Evolutionary conservation across 495 filamentous ascomycete genomes (phyloP), one percentile per base, ranked within the genome.

Genomic region (Gamarada debralockiae): DNA sequence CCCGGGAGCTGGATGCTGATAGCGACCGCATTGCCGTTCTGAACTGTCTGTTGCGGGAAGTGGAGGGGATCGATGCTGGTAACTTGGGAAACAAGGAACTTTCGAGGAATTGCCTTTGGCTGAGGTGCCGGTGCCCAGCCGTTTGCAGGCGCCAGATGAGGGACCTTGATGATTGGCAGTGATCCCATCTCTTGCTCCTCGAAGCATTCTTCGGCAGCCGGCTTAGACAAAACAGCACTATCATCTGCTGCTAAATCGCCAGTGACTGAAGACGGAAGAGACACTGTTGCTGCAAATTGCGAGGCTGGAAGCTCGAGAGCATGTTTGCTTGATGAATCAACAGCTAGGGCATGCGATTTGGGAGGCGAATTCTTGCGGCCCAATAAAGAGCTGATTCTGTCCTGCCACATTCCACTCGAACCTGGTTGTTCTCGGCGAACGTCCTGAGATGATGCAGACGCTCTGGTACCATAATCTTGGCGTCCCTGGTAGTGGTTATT

Each of bases 131-230:
- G 21, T 3, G 38, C 4, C 76, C 76, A 80, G 24, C 72, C 74
- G 31, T 65, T 63, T 21, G 78, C 73, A 7, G 85, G 82, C 22
- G 80, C 76, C 51, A 73, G 74, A 20, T 70, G 71, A 12, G 88
- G 86, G 3, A 91, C 72, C 43, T 76, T 80, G 14, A 92, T 80
- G 29, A 79, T 75, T 10, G 87, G 87, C 18, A 87, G 66, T 37
- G 86, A 90, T 3, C 86, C 88, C 65, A 85, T 86, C 65, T 90
- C 88, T 53, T 86, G 86, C 62, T 92, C 86, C 53, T 90, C 88
- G 50, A 92, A 90, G 57, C 89, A 86, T 51, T 85, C 86, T 56
- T 92, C 88, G 25, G 83, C 84, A 59, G 86, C 84, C 21, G 80
- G 79, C 55, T 79, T 83, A 3, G 77, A 80, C 34, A 71, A 75